Evolutionary conservation across 1,284 basidiomycete genomes (phyloP), one percentile per base, ranked within the genome.

Genomic region (Puccinia horiana): DNA sequence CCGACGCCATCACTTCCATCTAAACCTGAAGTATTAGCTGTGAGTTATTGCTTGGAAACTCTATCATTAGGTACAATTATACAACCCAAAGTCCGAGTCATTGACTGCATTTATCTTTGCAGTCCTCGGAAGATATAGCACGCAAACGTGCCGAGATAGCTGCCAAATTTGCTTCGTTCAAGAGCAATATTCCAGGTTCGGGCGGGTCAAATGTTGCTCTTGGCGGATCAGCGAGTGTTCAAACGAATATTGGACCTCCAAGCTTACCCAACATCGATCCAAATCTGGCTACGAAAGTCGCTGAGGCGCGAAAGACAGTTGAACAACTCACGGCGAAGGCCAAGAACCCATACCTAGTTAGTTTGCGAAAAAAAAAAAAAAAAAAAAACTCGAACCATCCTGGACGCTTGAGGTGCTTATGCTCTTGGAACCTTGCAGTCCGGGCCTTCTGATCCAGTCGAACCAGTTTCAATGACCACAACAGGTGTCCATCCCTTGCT

Each of bases 321-420:
- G 70, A 81, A 44, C 37, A 73, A 74, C 56, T 81, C 12, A 69
- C 79, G n/a, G 79, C 79, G 0, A 73, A 81, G 47, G 69, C 79
- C 26, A 81, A 81, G 32, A 94, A 94, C 83, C 93, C 93, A 0
- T 94, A 94, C 88, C 91, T 94, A 89, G 93, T 92, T 40, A 72
- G 90, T 87, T 14, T 52, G 20, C 70, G 14, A 2, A 1, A n/a
- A n/a, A n/a, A n/a, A n/a, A n/a, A 26, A 14, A 32, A 18, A n/a
- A 20, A 58, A 6, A 29, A 63, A 37, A 63, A 47, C 52, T 42
- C 52, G 26, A 69, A 26, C 20, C 44, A 37, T 35, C 52, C 8
- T n/a, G 16, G 70, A 26, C 42, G 40, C 26, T 49, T 72, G 69
- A 47, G 42, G 29, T 72, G 32, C 16, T 58, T 29, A 69, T 32